Conservation (phyloP, 2,329 filamentous ascomycete species). For the Gliomastix tumulicola region DNA sequence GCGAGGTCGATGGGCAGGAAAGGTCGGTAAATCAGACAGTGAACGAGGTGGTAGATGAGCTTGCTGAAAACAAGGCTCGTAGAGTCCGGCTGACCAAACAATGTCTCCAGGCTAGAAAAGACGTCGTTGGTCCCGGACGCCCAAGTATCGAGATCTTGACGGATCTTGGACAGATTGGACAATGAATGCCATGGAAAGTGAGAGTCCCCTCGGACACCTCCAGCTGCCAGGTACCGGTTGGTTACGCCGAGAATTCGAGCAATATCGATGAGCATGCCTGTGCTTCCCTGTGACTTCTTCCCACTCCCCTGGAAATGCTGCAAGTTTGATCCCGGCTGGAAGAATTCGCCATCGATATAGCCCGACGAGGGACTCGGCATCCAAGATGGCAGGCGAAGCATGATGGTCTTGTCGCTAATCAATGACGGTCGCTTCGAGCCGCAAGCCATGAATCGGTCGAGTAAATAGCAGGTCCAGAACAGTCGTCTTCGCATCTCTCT, state of each 20-base stretch:
- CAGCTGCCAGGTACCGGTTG: constrained; percentile 76
- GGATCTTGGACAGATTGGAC: constrained; percentile 79
- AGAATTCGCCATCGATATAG: constrained; percentile 70
- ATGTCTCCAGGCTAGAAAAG: constrained; percentile 66
- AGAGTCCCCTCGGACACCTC: constrained; percentile 81
- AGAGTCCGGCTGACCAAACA: constrained; percentile 74
- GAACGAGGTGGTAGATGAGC: constrained; percentile 78
- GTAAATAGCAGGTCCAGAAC: constrained; percentile 84
- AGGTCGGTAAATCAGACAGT: constrained; percentile 80
- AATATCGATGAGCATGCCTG: constrained; percentile 78
- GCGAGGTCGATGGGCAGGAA: constrained; percentile 80
- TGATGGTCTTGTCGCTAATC: constrained; percentile 68
- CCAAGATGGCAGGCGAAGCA: constrained; percentile 71
- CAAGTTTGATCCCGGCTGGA: constrained; percentile 71
- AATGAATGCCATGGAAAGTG: constrained; percentile 88
- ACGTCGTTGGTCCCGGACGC: constrained; percentile 73
- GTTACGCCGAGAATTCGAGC: constrained; percentile 75
- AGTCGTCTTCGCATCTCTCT: constrained; percentile 71
- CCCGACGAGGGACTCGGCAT: constrained; percentile 53
- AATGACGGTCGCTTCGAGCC: constrained; percentile 79
- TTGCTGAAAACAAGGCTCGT: constrained; percentile 77
- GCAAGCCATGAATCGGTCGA: constrained; percentile 77
- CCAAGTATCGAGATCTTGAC: constrained; percentile 80
- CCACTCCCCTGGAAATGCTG: constrained; percentile 64
- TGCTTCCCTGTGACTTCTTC: constrained; percentile 67